These are phyloP conservation scores for Lepidium africanum DNA, from an alignment of 345 rosid species.

Conservation along the genomic window DNA sequence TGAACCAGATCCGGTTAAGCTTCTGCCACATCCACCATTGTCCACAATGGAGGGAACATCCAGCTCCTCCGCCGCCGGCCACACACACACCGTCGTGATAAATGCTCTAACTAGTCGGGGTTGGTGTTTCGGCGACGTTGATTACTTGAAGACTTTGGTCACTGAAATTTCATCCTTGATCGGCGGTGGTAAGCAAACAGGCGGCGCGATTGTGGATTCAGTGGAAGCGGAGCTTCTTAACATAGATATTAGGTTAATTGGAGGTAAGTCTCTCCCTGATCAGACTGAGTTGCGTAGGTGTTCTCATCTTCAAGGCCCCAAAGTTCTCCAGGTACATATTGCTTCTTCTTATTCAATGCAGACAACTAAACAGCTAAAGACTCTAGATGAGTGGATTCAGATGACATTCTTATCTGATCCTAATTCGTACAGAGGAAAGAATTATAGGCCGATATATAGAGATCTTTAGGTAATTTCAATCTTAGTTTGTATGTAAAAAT, in stretches of 20 bases:
- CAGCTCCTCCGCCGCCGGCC: constrained; percentile 14
- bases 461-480: not conserved
- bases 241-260: constrained; percentile 58
- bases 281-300: constrained; percentile 36
- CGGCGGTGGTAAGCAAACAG: constrained; percentile 36
- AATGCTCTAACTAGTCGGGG: constrained; percentile 58
- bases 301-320: constrained; percentile 61
- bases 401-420: not conserved
- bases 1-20: no score
- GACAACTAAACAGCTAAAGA: not conserved
- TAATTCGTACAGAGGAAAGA: no score
- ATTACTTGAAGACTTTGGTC: constrained; percentile 36
- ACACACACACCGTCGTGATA: constrained; percentile 26
- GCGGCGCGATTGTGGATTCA: constrained; percentile 36
- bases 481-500: not conserved
- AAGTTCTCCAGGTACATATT: constrained; percentile 67
- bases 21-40: not conserved
- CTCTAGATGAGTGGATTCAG: not conserved
- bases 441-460: not conserved
- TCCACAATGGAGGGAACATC: constrained; percentile 25
- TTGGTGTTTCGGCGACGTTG: constrained; percentile 53
- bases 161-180: constrained; percentile 34
- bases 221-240: constrained; percentile 72
- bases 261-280: constrained; percentile 62
- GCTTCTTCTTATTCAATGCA: not conserved